phyloP scores from a whole-genome alignment of 2,329 filamentous ascomycete genomes.

The Botryosphaeria dothidea region DNA sequence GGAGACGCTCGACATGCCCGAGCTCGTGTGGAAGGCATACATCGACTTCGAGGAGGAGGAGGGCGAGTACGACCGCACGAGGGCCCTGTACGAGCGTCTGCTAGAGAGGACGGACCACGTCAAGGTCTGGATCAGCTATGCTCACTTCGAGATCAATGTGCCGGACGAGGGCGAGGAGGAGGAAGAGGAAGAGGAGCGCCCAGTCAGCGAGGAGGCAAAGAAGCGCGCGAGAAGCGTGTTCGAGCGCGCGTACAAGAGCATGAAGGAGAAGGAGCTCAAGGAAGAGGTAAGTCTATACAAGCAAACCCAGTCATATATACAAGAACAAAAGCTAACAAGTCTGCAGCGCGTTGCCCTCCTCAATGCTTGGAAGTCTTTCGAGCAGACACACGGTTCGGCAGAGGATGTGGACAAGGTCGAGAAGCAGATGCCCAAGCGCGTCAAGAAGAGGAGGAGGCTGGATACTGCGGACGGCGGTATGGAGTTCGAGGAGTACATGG shows the following conservation, averaged over 20 bases:
- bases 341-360: slow-evolving; percentile 77
- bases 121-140: slow-evolving; percentile 99
- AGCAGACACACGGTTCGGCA: slow-evolving; percentile 75
- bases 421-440: slow-evolving; percentile 88
- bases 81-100: slow-evolving; percentile 83
- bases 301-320: neutral
- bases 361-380: slow-evolving; percentile 90
- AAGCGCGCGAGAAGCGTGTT: slow-evolving; percentile 79
- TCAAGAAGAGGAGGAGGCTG: slow-evolving; percentile 88
- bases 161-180: slow-evolving; percentile 71
- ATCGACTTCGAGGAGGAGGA: slow-evolving; percentile 99
- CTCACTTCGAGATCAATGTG: slow-evolving; percentile 96
- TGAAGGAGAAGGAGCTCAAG: slow-evolving; percentile 88
- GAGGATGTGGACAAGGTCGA: slow-evolving; percentile 81
- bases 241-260: slow-evolving; percentile 77
- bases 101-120: slow-evolving; percentile 96
- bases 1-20: slow-evolving; percentile 89
- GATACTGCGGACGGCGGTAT: slow-evolving; percentile 67
- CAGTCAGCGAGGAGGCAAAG: slow-evolving; percentile 82
- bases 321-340: slow-evolving; percentile 32
- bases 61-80: slow-evolving; percentile 81
- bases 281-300: slow-evolving; percentile 62
- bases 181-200: slow-evolving; percentile 59
- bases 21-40: slow-evolving; percentile 95
- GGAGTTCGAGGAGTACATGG: slow-evolving; percentile 92